Evolutionary conservation across 2,329 filamentous ascomycete genomes (phyloP).

Genomic region (Colletotrichum higginsianum): DNA sequence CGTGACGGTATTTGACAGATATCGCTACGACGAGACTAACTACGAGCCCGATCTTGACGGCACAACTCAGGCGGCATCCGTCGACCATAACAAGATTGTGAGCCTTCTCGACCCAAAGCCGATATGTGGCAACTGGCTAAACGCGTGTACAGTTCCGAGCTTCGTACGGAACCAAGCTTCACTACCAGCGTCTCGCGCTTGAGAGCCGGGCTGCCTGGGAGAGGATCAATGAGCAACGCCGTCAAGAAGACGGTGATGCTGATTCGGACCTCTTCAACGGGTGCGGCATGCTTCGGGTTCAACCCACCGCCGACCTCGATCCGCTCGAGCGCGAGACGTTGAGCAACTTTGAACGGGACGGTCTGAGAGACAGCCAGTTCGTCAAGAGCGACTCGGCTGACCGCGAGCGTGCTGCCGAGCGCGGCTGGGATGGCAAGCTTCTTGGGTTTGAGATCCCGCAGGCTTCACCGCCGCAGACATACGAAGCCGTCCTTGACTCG

Average conservation of each 20-base stretch:
- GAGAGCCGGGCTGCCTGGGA: slow-evolving; percentile 47
- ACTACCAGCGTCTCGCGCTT: slow-evolving; percentile 47
- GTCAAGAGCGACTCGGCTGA: slow-evolving; percentile 44
- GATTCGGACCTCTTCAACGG: slow-evolving; percentile 42
- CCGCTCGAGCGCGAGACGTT: slow-evolving; percentile 46
- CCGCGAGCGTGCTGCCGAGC: slow-evolving; percentile 39
- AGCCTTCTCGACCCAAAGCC: neutral
- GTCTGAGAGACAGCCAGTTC: slow-evolving; percentile 46
- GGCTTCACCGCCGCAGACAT: slow-evolving; percentile 22
- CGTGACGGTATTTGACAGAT: slow-evolving; percentile 46
- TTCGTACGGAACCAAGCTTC: slow-evolving; percentile 46
- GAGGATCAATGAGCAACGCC: slow-evolving; percentile 36
- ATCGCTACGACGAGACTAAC: slow-evolving; percentile 44
- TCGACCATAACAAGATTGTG: slow-evolving; percentile 49
- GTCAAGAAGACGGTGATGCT: slow-evolving; percentile 13
- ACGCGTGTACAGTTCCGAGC: slow-evolving; percentile 44
- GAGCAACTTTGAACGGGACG: slow-evolving; percentile 46
- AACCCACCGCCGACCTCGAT: slow-evolving; percentile 43
- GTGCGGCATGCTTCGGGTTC: slow-evolving; percentile 48
- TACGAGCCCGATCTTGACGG: slow-evolving; percentile 43
- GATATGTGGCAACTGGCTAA: neutral
- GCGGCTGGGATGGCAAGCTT: slow-evolving; percentile 45
- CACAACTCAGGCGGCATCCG: slow-evolving; percentile 45
- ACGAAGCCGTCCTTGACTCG: slow-evolving; percentile 47
- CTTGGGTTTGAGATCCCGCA: slow-evolving; percentile 46